Conservation (phyloP, 257 asterid species). For the Verbascum thapsus region DNA sequence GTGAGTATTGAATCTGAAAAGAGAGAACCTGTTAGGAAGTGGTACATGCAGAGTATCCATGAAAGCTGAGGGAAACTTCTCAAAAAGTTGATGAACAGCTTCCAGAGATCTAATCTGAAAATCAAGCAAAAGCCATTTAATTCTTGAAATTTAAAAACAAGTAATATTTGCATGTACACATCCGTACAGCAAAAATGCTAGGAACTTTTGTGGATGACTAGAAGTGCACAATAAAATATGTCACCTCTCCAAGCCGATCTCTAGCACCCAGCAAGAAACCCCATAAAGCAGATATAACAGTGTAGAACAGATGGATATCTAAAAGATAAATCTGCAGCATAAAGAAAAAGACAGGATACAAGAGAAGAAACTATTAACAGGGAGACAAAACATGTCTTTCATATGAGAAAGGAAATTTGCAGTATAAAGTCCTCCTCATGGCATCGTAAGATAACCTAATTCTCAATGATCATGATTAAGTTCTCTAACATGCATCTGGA, state of each 20-base stretch:
- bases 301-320: slow-evolving; percentile 89
- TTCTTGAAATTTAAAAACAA: slow-evolving; percentile 5
- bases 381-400: too few relatives aligned
- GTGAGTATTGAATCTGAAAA: slow-evolving; percentile 19
- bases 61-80: slow-evolving; percentile 88
- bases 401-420: neutral
- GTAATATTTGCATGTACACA: slow-evolving; percentile 5
- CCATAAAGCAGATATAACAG: slow-evolving; percentile 80
- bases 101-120: slow-evolving; percentile 93
- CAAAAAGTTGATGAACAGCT: slow-evolving; percentile 92
- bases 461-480: too few relatives aligned
- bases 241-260: slow-evolving; percentile 97
- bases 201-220: slow-evolving; percentile 3
- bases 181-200: slow-evolving; percentile 3
- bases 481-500: too few relatives aligned
- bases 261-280: slow-evolving; percentile 96
- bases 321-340: slow-evolving; percentile 82
- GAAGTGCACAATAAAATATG: slow-evolving; percentile 15
- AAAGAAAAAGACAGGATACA: slow-evolving; percentile 21
- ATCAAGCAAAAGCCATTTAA: slow-evolving; percentile 31
- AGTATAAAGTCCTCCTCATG: too few relatives aligned
- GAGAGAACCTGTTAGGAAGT: slow-evolving; percentile 55
- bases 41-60: slow-evolving; percentile 80
- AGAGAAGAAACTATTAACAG: slow-evolving; percentile 19
- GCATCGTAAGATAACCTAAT: too few relatives aligned